Percentiles rank a stretch among this genome's conserved stretches.
These are phyloP conservation scores for Paecilomyces variotii DNA, from an alignment of 2,329 filamentous ascomycete species.

Conservation along the genomic window DNA sequence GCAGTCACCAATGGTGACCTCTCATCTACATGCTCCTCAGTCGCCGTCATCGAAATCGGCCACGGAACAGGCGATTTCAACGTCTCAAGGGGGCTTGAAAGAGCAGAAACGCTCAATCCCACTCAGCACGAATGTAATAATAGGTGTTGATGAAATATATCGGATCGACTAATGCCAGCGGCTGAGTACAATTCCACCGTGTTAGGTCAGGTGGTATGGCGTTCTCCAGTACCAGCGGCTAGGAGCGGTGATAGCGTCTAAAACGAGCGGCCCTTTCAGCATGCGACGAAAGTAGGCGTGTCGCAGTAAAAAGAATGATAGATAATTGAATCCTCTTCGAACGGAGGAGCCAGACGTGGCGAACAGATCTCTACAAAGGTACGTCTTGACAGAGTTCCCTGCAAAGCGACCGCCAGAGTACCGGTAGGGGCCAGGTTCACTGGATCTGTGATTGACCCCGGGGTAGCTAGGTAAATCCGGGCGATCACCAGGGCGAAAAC, in stretches of 20 bases:
- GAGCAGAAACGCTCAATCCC: neutral
- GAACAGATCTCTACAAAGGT: neutral
- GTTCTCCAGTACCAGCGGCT: neutral
- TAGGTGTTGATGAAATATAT: neutral
- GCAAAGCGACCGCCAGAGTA: neutral
- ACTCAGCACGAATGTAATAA: neutral
- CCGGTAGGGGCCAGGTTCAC: neutral
- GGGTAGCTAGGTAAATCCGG: neutral
- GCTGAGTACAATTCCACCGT: neutral
- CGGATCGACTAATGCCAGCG: neutral
- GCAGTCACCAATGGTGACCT: slow-evolving; percentile 23
- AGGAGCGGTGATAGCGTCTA: neutral
- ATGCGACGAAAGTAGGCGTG: neutral
- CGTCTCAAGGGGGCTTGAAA: neutral
- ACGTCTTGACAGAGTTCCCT: neutral
- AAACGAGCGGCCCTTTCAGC: neutral
- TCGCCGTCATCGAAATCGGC: slow-evolving; percentile 8
- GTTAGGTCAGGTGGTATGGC: neutral
- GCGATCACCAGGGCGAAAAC: neutral
- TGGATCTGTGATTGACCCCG: neutral
- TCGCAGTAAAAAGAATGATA: neutral
- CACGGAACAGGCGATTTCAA: slow-evolving; percentile 1
- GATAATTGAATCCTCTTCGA: neutral
- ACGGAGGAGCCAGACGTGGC: neutral
- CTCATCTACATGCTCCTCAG: slow-evolving; percentile 16